These are phyloP conservation scores for Cordyceps fumosorosea DNA, from an alignment of 2,329 filamentous ascomycete genomes.

Conservation along the genomic window DNA sequence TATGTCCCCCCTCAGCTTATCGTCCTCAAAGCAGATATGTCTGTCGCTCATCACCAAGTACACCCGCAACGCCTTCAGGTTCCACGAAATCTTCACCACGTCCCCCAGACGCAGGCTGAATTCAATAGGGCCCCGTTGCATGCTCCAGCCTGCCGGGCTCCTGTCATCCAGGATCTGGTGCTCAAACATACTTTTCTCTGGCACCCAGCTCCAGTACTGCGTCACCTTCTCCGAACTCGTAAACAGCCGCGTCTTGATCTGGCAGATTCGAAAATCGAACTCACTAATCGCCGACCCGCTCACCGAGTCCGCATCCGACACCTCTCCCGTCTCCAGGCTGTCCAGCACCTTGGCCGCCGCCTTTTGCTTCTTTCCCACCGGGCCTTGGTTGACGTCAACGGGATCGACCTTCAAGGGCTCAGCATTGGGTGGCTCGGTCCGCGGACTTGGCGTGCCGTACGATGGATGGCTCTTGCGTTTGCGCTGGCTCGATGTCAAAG, in stretches of 20 bases:
- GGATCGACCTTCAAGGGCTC: background rate
- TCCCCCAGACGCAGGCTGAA: conserved; percentile 44
- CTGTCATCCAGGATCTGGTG: conserved; percentile 47
- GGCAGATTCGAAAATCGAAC: conserved; percentile 45
- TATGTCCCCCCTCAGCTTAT: conserved; percentile 37
- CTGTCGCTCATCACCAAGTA: conserved; percentile 32
- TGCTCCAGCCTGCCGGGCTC: conserved; percentile 39
- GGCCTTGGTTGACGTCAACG: background rate
- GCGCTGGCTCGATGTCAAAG: conserved; percentile 8
- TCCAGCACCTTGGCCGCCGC: background rate
- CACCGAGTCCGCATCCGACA: conserved; percentile 45
- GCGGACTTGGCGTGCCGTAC: background rate
- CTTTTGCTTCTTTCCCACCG: background rate
- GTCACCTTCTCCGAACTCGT: conserved; percentile 42
- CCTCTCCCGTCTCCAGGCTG: background rate
- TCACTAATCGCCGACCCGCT: conserved; percentile 37
- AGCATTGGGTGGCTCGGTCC: background rate
- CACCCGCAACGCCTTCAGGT: conserved; percentile 35
- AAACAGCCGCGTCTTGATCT: conserved; percentile 43
- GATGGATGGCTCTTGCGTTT: conserved; percentile 1
- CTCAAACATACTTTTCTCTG: conserved; percentile 36
- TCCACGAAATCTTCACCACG: conserved; percentile 39
- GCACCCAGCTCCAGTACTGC: conserved; percentile 51
- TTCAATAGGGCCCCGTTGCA: conserved; percentile 43
- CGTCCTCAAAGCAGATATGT: conserved; percentile 23